phyloP scores from a whole-genome alignment of 2,329 filamentous ascomycete genomes.

The Thelonectria rubi region DNA sequence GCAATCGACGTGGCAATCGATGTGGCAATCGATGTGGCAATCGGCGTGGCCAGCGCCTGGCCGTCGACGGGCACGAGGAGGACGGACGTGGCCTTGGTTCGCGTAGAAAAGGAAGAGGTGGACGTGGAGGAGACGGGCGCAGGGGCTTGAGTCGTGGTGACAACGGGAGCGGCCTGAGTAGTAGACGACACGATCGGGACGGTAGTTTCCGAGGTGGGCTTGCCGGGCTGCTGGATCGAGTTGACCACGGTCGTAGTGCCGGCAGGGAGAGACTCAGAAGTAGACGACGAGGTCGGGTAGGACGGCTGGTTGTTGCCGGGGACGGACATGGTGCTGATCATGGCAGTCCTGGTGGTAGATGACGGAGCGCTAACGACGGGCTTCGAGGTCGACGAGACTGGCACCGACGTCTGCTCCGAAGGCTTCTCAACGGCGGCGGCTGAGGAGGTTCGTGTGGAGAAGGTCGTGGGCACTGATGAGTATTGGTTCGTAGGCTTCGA shows the following conservation, averaged over 20 bases:
- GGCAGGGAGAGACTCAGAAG: conserved; percentile 14
- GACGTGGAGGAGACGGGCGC: background rate
- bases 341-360: conserved; percentile 5
- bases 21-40: conserved; percentile 11
- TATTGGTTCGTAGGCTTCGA: background rate
- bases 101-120: background rate
- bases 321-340: conserved; percentile 21
- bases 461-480: conserved; percentile 11
- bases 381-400: background rate
- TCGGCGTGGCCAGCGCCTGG: conserved; percentile 21
- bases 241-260: conserved; percentile 40
- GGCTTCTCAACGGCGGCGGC: conserved; percentile 14
- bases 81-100: conserved; percentile 36
- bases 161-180: background rate
- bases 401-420: background rate
- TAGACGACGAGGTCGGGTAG: background rate
- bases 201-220: conserved; percentile 16
- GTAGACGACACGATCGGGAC: background rate
- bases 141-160: background rate
- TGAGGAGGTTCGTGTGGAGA: conserved; percentile 8
- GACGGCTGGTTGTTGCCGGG: conserved; percentile 26
- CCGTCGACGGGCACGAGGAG: conserved; percentile 43
- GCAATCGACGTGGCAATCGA: conserved; percentile 10
- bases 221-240: conserved; percentile 39
- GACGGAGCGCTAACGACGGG: background rate